A percentile compares a stretch with the other conserved stretches of the same genome.
Evolutionary conservation across 208 protist species (phyloP).

Genomic region (Acanthamoeba healyi): DNA sequence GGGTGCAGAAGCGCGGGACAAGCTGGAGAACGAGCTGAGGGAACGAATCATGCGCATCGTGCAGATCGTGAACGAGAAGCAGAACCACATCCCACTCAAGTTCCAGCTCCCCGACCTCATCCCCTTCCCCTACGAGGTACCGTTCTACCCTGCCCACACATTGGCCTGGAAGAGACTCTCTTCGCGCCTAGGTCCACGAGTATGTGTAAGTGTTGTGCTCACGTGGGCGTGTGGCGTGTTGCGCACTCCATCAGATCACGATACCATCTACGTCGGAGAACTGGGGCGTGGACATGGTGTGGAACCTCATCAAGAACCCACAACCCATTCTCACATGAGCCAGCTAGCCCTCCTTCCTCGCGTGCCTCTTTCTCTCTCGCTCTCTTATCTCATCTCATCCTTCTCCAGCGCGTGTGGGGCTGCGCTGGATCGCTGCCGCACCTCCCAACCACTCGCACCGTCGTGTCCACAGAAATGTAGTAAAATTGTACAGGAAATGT

Average conservation of each 20-base stretch:
- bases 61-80: conserved; percentile 64
- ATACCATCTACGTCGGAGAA: conserved; percentile 52
- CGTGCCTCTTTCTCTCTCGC: neutral
- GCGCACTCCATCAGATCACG: neutral
- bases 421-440: too few species aligned
- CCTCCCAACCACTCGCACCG: too few species aligned
- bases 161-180: neutral
- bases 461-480: too few species aligned
- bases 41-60: conserved; percentile 53
- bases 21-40: conserved; percentile 1
- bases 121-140: conserved; percentile 67
- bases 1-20: conserved; percentile 17
- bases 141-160: neutral
- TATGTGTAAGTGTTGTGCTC: too few species aligned
- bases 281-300: conserved; percentile 60
- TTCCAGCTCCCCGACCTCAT: conserved; percentile 24
- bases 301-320: conserved; percentile 58
- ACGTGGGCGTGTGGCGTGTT: neutral
- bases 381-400: neutral
- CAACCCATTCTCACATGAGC: conserved; percentile 39
- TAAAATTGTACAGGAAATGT: too few species aligned
- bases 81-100: conserved; percentile 71
- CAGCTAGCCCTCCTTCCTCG: neutral
- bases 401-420: too few species aligned
- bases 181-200: too few species aligned